These are phyloP conservation scores for Aspergillus flavus DNA, from an alignment of 2,329 filamentous ascomycete genomes.

Conservation along the genomic window DNA sequence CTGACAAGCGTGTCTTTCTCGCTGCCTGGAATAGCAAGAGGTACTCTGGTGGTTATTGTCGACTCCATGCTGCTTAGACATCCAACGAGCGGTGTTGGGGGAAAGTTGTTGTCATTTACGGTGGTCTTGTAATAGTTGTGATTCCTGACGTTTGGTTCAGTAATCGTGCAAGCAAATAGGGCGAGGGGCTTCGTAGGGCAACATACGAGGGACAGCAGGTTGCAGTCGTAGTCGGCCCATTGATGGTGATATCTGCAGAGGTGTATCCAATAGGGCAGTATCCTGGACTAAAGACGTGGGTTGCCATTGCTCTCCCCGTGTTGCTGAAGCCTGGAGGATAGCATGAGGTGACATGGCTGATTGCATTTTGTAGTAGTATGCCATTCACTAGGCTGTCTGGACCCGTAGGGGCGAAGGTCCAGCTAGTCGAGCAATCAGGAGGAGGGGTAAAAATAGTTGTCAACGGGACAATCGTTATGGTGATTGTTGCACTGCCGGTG, in stretches of 20 bases:
- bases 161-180: not conserved
- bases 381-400: conserved; percentile 20
- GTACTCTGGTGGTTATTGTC: conserved; percentile 11
- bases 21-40: not conserved
- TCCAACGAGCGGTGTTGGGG: not conserved
- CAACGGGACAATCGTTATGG: not conserved
- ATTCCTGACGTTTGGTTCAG: not conserved
- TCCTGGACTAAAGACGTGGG: conserved; percentile 27
- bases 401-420: conserved; percentile 24
- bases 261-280: conserved; percentile 30
- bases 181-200: not conserved
- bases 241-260: conserved; percentile 21
- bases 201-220: conserved; percentile 29
- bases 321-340: conserved; percentile 16
- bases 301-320: conserved; percentile 15
- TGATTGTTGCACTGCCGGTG: not conserved
- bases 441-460: conserved; percentile 27
- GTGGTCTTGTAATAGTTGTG: conserved; percentile 8
- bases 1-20: conserved; percentile 16
- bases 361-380: conserved; percentile 25
- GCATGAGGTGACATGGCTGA: conserved; percentile 4
- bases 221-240: conserved; percentile 24
- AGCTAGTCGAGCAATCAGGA: conserved; percentile 20
- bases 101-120: too few relatives aligned
- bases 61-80: conserved; percentile 21